These are phyloP conservation scores for Rosa chinensis DNA, from an alignment of 306 rosid species.

Conservation along the genomic window DNA sequence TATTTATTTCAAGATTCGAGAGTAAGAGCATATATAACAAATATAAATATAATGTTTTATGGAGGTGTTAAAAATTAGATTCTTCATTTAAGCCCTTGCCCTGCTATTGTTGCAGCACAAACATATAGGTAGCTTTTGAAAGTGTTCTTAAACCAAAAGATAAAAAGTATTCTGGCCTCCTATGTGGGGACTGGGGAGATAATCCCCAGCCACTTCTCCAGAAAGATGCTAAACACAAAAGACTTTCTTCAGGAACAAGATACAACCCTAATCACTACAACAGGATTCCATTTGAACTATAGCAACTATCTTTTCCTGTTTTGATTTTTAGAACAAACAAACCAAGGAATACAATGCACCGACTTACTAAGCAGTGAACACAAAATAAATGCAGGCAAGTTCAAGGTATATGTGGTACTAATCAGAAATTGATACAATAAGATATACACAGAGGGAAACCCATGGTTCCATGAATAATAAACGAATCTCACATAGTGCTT, in stretches of 20 bases:
- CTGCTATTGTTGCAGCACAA: background rate
- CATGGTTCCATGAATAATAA: background rate
- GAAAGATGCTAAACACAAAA: background rate
- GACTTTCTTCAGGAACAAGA: background rate
- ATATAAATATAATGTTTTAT: background rate
- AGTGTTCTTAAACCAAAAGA: background rate
- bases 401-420: background rate
- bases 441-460: background rate
- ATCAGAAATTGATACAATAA: background rate
- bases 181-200: background rate
- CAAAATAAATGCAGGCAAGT: background rate
- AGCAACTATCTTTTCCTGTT: background rate
- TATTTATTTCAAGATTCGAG: background rate
- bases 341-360: background rate
- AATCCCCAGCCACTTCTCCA: background rate
- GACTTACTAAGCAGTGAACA: conserved; percentile 2
- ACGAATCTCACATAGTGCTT: conserved; percentile 2
- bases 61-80: background rate
- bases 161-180: background rate
- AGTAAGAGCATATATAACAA: background rate
- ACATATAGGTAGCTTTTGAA: conserved; percentile 2
- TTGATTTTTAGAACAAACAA: background rate
- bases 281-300: background rate
- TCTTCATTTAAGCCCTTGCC: background rate
- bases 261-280: background rate